Percentiles rank a stretch among this genome's conserved stretches.
These are phyloP conservation scores for Theileria sp. DNA, from an alignment of 169 alveolate genomes.

Conservation along the genomic window DNA sequence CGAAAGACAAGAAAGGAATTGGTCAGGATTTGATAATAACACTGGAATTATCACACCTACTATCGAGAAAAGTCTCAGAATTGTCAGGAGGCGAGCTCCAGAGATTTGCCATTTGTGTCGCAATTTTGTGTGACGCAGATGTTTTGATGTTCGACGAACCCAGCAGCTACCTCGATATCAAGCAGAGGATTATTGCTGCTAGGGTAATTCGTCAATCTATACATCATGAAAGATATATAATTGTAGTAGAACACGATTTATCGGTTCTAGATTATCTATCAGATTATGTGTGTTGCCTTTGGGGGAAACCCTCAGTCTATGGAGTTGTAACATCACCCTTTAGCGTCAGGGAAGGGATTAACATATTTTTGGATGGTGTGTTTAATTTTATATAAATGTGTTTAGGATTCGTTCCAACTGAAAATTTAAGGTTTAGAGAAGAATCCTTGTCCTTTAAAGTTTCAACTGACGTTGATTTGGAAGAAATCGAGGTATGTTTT, in stretches of 20 bases:
- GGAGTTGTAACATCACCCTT: conserved; percentile 99
- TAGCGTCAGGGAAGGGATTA: conserved; percentile 97
- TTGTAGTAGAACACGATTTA: conserved; percentile 98
- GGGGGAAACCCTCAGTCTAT: conserved; percentile 98
- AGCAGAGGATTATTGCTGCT: conserved; percentile 96
- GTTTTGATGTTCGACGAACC: conserved; percentile 99
- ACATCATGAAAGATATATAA: conserved; percentile 89
- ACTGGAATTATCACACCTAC: conserved; percentile 90
- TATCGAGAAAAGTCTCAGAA: conserved; percentile 91
- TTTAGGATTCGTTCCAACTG: conserved; percentile 96
- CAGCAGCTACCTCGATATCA: conserved; percentile 96
- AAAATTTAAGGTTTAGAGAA: conserved; percentile 98
- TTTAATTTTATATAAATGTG: neutral
- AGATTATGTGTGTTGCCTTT: conserved; percentile 97
- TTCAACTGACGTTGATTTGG: conserved; percentile 75
- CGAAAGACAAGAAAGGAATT: conserved; percentile 87
- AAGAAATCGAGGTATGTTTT: conserved; percentile 66
- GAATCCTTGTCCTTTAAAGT: conserved; percentile 90
- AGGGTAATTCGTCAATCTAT: conserved; percentile 86
- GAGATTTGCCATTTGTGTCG: conserved; percentile 95
- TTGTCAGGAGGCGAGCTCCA: conserved; percentile 99
- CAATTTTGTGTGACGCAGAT: conserved; percentile 90
- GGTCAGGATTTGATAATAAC: conserved; percentile 81
- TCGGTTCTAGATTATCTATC: conserved; percentile 98
- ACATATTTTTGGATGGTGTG: conserved; percentile 93